These are phyloP conservation scores for Sequoiadendron giganteum DNA, from an alignment of 75 land plant species.

Conservation along the genomic window DNA sequence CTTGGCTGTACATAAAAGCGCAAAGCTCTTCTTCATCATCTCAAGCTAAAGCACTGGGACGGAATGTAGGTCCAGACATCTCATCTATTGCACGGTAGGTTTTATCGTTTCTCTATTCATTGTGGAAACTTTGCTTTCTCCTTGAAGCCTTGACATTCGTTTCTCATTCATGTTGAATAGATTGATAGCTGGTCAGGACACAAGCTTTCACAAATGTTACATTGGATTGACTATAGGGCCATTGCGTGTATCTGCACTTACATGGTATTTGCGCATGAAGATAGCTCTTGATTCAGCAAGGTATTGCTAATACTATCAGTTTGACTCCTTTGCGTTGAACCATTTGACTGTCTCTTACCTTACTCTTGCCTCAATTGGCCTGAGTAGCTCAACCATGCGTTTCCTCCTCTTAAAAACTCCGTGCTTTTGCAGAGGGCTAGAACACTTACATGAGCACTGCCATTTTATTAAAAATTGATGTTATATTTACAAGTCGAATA, in stretches of 20 bases:
- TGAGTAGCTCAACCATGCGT: not conserved
- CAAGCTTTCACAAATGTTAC: not conserved
- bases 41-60: too few species aligned
- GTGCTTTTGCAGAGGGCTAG: constrained; percentile 65
- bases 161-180: not conserved
- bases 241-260: constrained; percentile 58
- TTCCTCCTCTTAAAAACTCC: not conserved
- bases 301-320: constrained; percentile 22
- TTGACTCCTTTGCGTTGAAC: not conserved
- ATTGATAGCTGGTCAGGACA: not conserved
- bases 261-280: constrained; percentile 78
- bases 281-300: constrained; percentile 89
- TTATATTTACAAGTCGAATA: not conserved
- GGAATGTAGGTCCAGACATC: not conserved
- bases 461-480: not conserved
- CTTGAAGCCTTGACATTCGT: too few species aligned
- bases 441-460: constrained; percentile 84
- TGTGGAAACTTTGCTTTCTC: too few species aligned
- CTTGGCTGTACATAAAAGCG: too few species aligned
- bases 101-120: not conserved
- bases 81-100: constrained; percentile 74
- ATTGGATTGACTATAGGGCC: constrained; percentile 42
- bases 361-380: not conserved
- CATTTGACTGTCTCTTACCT: not conserved
- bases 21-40: too few species aligned